Percentiles rank a stretch among this genome's conserved stretches.
Conservation (phyloP, 768 basidiomycete species). For the Tylopilus plumbeoviolaceoides region DNA sequence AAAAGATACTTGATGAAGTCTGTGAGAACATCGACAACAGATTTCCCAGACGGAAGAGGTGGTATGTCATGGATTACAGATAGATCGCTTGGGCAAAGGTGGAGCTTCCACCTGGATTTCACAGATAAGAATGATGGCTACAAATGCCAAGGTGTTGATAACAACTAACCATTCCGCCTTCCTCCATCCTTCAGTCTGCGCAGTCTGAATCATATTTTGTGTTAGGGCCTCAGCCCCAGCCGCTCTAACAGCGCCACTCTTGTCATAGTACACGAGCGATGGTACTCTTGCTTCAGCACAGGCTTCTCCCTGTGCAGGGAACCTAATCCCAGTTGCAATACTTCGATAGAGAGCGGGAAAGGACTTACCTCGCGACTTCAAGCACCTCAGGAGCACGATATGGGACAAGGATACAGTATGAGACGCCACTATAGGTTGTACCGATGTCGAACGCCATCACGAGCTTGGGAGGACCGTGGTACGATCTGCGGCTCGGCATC, state of each 20-base stretch:
- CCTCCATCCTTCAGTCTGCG: neutral
- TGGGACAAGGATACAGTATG: constrained; percentile 27
- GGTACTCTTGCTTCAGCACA: neutral
- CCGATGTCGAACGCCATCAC: constrained; percentile 46
- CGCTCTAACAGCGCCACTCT: neutral
- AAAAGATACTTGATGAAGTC: neutral
- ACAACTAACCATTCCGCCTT: neutral
- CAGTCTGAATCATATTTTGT: neutral
- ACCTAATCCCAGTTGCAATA: neutral
- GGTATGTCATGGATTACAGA: neutral
- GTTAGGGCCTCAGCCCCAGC: neutral
- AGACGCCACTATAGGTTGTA: constrained; percentile 42
- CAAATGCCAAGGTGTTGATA: neutral
- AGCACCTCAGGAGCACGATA: constrained; percentile 8
- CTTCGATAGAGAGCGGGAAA: no score
- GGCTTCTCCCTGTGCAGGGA: neutral
- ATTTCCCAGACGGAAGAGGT: neutral
- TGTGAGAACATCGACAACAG: neutral
- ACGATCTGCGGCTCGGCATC: constrained; percentile 2
- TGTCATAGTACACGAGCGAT: neutral
- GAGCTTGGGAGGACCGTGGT: constrained; percentile 24
- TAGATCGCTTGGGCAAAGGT: neutral
- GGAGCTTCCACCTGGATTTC: neutral
- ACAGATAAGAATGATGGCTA: neutral
- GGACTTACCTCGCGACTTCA: constrained; percentile 7